Conservation (phyloP, 2,329 filamentous ascomycete genomes). For the Fusarium marasasianum region DNA sequence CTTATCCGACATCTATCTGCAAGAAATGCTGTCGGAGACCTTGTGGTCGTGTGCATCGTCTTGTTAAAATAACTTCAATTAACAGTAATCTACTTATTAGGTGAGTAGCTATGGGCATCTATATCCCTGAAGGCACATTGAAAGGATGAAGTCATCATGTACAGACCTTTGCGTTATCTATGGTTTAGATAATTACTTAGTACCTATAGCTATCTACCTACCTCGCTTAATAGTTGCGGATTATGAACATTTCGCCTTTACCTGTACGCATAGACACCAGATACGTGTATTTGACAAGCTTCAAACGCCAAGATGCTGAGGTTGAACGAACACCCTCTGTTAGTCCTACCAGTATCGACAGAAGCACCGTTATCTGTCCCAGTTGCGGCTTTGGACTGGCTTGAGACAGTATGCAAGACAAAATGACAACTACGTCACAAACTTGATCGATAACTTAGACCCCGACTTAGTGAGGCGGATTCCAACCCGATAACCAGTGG, state of each 20-base stretch:
- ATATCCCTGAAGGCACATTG: neutral
- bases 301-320: neutral
- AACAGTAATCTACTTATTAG: neutral
- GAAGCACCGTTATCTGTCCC: neutral
- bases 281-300: slow-evolving; percentile 1
- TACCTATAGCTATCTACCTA: neutral
- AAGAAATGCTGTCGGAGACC: neutral
- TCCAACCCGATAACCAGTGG: neutral
- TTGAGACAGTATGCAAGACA: neutral
- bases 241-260: neutral
- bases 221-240: neutral
- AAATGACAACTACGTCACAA: neutral
- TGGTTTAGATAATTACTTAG: neutral
- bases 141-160: neutral
- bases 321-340: neutral
- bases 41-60: neutral
- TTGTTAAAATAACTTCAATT: no score
- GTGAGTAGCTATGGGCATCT: neutral
- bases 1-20: no score
- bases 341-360: neutral
- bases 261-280: neutral
- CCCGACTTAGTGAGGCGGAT: neutral
- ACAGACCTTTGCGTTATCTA: neutral
- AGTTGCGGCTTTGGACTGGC: neutral
- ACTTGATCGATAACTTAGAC: neutral